Evolutionary conservation across 352 stramenopile genomes (phyloP), one percentile per base, ranked within the genome.

Genomic region (Globisporangium echinulatum): DNA sequence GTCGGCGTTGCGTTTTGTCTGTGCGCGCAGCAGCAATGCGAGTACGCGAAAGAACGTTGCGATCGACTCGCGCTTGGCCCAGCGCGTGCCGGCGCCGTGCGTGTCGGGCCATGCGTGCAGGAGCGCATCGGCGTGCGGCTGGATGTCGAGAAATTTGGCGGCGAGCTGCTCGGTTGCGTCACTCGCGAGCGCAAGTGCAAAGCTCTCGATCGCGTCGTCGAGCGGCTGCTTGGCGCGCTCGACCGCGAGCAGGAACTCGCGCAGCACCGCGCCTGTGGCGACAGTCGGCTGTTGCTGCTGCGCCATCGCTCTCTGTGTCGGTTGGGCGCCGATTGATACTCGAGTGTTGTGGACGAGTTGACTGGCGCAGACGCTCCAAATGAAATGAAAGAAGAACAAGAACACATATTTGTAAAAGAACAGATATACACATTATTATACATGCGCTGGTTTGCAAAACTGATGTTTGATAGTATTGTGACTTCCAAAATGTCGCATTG

Each of bases 51-150:
- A 63, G 63, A 86, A 88, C 4, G 63, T 59, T 8, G 80, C 82
- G 44, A 92, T 82, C 49, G 79, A 91, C 53, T 91, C 78, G 37
- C 84, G 84, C 40, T 71, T 67, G 52, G 75, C 69, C 78, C 79
- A 93, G 40, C 84, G 81, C 58, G 63, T 76, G 52, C 66, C 70
- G 39, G 59, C 69, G 49, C 75, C 74, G 47, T 67, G 66, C 10
- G 76, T 58, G 43, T 89, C 80, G 0, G 81, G 84, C 84, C 84
- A 93, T 40, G 85, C 64, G 52, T 69, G 72, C 46, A 93, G 39
- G 13, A 93, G 48, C 19, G 82, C 71, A 47, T 91, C 77, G 17
- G 70, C 68, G 19, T 85, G 74, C 5, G 79, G 66, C 51, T 86
- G 72, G 36, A 89, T 61, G 14, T 78, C 63, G 47, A 90, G 70